phyloP scores from a whole-genome alignment of 495 filamentous ascomycete genomes.

The Xylaria acuta region DNA sequence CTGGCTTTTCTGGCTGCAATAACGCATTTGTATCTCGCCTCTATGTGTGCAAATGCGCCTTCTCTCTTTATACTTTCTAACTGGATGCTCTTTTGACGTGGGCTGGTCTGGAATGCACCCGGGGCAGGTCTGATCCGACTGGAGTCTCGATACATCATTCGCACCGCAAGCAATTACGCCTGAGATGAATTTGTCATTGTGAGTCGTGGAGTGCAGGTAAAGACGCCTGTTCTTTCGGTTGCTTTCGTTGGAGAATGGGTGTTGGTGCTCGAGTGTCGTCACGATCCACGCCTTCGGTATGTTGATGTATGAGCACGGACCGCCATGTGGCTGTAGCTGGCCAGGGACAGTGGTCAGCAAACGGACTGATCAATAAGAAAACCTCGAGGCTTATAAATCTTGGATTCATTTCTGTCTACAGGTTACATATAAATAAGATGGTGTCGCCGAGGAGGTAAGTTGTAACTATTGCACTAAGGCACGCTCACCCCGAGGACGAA shows the following conservation, averaged over 20 bases:
- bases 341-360: neutral
- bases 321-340: neutral
- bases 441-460: neutral
- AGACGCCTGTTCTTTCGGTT: neutral
- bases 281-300: neutral
- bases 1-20: neutral
- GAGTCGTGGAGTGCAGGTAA: neutral
- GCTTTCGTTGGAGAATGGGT: neutral
- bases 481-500: neutral
- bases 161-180: too few relatives aligned
- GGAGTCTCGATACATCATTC: neutral
- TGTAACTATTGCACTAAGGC: neutral
- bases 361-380: neutral
- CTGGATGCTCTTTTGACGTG: neutral
- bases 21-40: neutral
- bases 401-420: neutral
- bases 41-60: neutral
- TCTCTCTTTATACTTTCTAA: neutral
- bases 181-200: neutral
- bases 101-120: neutral
- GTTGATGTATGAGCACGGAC: neutral
- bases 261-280: neutral
- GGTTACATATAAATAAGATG: slow-evolving; percentile 4
- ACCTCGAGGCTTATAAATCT: slow-evolving; percentile 20
- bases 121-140: neutral